Evolutionary conservation across 495 filamentous ascomycete species (phyloP), one percentile per base, ranked within the genome.

Genomic region (Penicillium alfredii): DNA sequence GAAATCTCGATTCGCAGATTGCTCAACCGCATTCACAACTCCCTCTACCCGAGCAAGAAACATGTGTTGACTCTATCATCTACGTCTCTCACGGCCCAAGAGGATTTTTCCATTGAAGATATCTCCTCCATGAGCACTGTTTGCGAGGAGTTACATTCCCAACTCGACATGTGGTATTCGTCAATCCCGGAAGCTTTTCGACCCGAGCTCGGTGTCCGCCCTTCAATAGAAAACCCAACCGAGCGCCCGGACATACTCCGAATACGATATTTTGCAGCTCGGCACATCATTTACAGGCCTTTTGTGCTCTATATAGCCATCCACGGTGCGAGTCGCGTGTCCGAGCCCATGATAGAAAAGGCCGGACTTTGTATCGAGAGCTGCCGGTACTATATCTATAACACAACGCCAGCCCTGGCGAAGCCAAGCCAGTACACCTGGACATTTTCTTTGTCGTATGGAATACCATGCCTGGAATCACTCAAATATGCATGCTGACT

Each of bases 1-100:
- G 59, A 63, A 33, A 58, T 55, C 16, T 57, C 59, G 6, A 60
- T 63, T 12, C 55, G 59, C 11, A 44, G 56, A 23, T 47, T 60
- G 10, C 37, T 63, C 21, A 63, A 63, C 26, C 56, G 59, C 31
- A 63, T 60, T 44, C 59, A 60, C 32, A 58, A 52, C 41, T 56
- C 56, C 7, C 51, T 63, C 7, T 63, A 63, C 30, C 47, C 42
- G 6, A 44, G 51, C 17, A 55, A 60, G 25, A 56, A 49, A 3
- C 30, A 41, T 15, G 44, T 51, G 16, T 27, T 57, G 6, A 8
- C 23, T 3, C 11, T 25, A 25, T 25, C 23, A 4, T 42, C 56
- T 8, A 33, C 43, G 11, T 38, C 35, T 9, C 22, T 38, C 8
- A 25, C 11, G 23, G 42, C 42, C 9, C 47, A 45, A 1, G 49